Conservation (phyloP, 805 yeast genomes). For the Vanderwaltozyma tropicalis region DNA sequence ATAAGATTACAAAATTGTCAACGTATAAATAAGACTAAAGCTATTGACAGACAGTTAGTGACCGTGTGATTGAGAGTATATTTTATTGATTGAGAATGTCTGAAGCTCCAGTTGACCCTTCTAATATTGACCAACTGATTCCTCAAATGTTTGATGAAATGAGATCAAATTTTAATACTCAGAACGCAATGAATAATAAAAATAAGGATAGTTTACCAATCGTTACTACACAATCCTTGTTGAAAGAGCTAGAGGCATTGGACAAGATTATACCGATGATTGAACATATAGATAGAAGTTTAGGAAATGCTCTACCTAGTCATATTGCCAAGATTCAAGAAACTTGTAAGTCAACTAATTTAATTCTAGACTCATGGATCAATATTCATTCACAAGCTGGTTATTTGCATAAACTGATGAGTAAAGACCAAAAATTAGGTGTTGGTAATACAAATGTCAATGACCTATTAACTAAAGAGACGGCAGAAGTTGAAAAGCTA, state of each 20-base stretch:
- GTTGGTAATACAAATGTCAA: slow-evolving; percentile 12
- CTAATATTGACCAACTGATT: slow-evolving; percentile 20
- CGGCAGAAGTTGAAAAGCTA: slow-evolving; percentile 12
- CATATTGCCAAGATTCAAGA: slow-evolving; percentile 28
- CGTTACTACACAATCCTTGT: slow-evolving; percentile 22
- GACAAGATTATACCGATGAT: slow-evolving; percentile 24
- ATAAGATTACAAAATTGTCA: too few species aligned
- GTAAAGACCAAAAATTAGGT: slow-evolving; percentile 18
- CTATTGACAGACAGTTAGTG: too few species aligned
- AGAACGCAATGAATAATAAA: slow-evolving; percentile 2
- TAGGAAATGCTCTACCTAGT: slow-evolving; percentile 13
- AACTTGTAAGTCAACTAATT: slow-evolving; percentile 39
- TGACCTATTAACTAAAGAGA: slow-evolving; percentile 7
- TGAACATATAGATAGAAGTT: slow-evolving; percentile 14
- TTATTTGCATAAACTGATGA: slow-evolving; percentile 40
- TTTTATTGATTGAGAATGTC: background rate
- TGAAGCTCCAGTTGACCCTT: slow-evolving; percentile 4
- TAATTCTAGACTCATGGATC: slow-evolving; percentile 49
- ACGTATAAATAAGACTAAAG: too few species aligned
- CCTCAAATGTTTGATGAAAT: slow-evolving; percentile 27
- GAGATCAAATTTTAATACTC: slow-evolving; percentile 16
- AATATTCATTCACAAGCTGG: slow-evolving; percentile 52
- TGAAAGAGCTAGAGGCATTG: slow-evolving; percentile 22
- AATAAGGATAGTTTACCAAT: slow-evolving; percentile 1
- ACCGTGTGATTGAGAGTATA: too few species aligned